Evolutionary conservation across 306 rosid genomes (phyloP).

Genomic region (Vigna unguiculata): DNA sequence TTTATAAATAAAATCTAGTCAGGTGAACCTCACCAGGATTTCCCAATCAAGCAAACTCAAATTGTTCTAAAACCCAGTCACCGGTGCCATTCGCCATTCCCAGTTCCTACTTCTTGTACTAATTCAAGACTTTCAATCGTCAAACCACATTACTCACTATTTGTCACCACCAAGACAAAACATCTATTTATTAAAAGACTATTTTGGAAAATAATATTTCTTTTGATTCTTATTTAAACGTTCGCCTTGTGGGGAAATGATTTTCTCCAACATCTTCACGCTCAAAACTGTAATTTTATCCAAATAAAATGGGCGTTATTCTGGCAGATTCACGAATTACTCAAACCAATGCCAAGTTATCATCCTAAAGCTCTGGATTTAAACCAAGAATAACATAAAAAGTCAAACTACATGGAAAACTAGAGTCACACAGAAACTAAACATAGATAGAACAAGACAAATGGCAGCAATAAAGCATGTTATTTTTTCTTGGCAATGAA

Average conservation of each 20-base stretch:
- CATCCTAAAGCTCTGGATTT: neutral
- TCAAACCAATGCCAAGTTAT: constrained; percentile 3
- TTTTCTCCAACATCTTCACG: neutral
- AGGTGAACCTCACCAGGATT: no score
- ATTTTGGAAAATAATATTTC: no score
- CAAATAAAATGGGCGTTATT: neutral
- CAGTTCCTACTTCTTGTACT: no score
- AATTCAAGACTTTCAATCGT: no score
- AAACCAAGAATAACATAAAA: constrained; percentile 6
- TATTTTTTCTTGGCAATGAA: constrained; percentile 79
- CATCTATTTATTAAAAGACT: no score
- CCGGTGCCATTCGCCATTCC: no score
- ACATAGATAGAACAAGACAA: constrained; percentile 4
- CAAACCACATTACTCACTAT: no score
- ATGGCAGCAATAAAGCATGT: constrained; percentile 26
- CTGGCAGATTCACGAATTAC: neutral
- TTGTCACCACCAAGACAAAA: no score
- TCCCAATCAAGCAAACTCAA: no score
- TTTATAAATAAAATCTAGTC: no score
- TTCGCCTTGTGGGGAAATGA: neutral
- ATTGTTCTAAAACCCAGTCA: no score
- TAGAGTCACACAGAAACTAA: constrained; percentile 8
- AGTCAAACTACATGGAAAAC: constrained; percentile 3
- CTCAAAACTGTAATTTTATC: neutral
- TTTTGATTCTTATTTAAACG: no score